Evolutionary conservation across 2,329 filamentous ascomycete species (phyloP).

Genomic region (Akanthomyces muscarius): DNA sequence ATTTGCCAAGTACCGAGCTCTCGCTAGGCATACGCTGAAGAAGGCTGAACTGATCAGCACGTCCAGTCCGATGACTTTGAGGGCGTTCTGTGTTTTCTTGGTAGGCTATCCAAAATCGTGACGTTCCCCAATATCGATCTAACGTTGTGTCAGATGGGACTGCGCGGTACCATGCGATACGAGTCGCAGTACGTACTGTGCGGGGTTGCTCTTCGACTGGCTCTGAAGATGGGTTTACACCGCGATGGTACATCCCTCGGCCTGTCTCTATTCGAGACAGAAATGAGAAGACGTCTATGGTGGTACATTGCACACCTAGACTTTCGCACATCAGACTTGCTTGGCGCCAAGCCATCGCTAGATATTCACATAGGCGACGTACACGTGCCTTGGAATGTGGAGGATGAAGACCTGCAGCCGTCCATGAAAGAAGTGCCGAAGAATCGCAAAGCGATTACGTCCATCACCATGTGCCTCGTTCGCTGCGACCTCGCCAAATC

Average conservation of each 20-base stretch:
- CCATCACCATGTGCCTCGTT: constrained; percentile 12
- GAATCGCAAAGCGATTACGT: constrained; percentile 13
- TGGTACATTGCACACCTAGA: constrained; percentile 17
- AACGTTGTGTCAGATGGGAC: constrained; percentile 12
- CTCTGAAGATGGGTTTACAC: constrained; percentile 30
- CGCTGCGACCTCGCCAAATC: constrained; percentile 13
- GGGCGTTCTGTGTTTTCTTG: constrained; percentile 35
- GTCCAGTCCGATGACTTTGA: constrained; percentile 32
- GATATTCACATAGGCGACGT: constrained; percentile 13
- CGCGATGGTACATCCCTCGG: constrained; percentile 3
- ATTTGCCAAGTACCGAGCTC: constrained; percentile 26
- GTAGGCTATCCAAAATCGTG: constrained; percentile 19
- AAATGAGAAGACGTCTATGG: constrained; percentile 17
- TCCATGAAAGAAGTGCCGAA: constrained; percentile 12
- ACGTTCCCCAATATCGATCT: not conserved
- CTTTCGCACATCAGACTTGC: constrained; percentile 12
- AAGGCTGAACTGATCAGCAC: constrained; percentile 36
- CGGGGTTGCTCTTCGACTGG: constrained; percentile 33
- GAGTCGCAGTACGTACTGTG: constrained; percentile 18
- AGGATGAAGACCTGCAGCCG: constrained; percentile 13
- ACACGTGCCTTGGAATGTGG: constrained; percentile 7
- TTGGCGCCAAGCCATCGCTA: constrained; percentile 8
- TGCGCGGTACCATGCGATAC: constrained; percentile 7
- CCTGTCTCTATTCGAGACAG: constrained; percentile 13
- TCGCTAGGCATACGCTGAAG: constrained; percentile 31